These are phyloP conservation scores for Diplodia seriata DNA, from an alignment of 2,329 filamentous ascomycete species.

Conservation along the genomic window DNA sequence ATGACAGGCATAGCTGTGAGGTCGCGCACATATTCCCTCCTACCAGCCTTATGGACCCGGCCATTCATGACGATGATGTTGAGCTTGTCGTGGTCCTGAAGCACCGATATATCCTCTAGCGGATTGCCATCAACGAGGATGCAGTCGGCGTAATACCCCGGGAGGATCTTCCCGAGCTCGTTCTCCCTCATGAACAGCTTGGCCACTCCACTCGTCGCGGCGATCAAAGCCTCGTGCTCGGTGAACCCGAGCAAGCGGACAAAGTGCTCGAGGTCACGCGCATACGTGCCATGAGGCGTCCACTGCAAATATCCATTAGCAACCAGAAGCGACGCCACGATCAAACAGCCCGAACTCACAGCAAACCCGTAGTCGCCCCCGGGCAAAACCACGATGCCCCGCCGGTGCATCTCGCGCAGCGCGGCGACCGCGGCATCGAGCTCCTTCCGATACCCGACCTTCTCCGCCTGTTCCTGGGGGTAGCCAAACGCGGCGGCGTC, in stretches of 20 bases:
- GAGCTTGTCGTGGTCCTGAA: constrained; percentile 54
- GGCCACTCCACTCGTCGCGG: constrained; percentile 52
- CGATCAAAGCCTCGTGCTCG: constrained; percentile 53
- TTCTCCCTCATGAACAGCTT: constrained; percentile 52
- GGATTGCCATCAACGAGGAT: constrained; percentile 58
- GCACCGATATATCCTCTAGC: constrained; percentile 50
- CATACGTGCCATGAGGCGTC: constrained; percentile 58
- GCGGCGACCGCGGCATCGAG: constrained; percentile 50
- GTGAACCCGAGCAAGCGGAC: constrained; percentile 55
- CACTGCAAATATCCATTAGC: constrained; percentile 45
- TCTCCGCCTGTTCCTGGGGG: constrained; percentile 51
- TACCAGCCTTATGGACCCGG: constrained; percentile 51
- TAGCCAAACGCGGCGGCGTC: constrained; percentile 54
- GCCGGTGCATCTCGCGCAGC: constrained; percentile 54
- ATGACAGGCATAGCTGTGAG: background rate
- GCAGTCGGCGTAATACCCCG: constrained; percentile 53
- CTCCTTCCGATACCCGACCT: constrained; percentile 55
- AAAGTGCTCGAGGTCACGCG: constrained; percentile 57
- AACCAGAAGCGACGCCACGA: too few species aligned
- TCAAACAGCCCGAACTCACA: background rate
- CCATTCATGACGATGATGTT: constrained; percentile 59
- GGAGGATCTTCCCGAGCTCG: constrained; percentile 52
- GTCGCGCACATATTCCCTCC: constrained; percentile 36
- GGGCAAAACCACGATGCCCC: constrained; percentile 56
- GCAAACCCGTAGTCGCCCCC: constrained; percentile 40